phyloP scores from a whole-genome alignment of 306 rosid species.

The Morella rubra region DNA sequence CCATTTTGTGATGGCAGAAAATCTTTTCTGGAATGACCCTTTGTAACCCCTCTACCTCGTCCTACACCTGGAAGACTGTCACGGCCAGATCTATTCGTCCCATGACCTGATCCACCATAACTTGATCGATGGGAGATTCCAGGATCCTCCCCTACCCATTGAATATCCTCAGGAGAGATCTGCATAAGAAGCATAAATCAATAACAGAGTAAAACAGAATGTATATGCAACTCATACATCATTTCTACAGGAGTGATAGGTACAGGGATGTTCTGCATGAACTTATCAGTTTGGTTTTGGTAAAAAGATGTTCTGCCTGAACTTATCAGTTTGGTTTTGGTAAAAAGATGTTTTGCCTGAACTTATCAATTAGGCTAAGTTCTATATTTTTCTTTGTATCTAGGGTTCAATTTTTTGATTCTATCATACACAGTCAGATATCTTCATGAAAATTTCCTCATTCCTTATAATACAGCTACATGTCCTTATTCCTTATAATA shows the following conservation, averaged over 20 bases:
- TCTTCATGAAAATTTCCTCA: no score
- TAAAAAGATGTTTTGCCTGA: no score
- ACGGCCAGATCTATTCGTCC: slow-evolving; percentile 64
- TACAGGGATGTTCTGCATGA: no score
- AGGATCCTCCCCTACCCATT: slow-evolving; percentile 91
- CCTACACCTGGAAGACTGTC: slow-evolving; percentile 60
- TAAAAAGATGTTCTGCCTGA: no score
- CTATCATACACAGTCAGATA: no score
- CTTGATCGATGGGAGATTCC: slow-evolving; percentile 66
- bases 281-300: no score
- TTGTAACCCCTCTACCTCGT: slow-evolving; percentile 78
- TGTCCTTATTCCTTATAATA: no score
- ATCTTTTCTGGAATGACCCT: slow-evolving; percentile 72
- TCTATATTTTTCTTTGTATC: no score
- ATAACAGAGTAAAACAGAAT: slow-evolving; percentile 29
- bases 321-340: no score
- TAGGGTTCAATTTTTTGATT: no score
- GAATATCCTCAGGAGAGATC: slow-evolving; percentile 87
- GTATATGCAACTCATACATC: not conserved
- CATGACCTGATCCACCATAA: slow-evolving; percentile 62
- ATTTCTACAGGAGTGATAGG: not conserved
- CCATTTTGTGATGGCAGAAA: slow-evolving; percentile 76
- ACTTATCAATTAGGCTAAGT: no score
- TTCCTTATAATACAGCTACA: no score
- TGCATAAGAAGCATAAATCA: slow-evolving; percentile 35